A percentile compares a stretch with the other conserved stretches of the same genome.
Conservation (phyloP, 495 filamentous ascomycete genomes). For the Polyplosphaeria fusca region DNA sequence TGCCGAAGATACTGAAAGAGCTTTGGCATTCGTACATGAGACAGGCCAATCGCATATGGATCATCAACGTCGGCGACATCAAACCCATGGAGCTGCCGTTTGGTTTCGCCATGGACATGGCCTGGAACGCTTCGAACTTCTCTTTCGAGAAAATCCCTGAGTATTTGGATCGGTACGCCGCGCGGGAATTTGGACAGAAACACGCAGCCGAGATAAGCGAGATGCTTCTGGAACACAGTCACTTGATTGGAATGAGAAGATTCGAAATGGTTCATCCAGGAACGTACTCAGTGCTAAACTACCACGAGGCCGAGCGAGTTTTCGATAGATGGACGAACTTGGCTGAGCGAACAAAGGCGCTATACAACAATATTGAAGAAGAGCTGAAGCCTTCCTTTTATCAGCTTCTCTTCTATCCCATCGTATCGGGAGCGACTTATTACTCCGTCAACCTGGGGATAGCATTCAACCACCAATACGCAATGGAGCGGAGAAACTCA, state of each 20-base stretch:
- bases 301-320: slow-evolving; percentile 18
- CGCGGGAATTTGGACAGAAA: slow-evolving; percentile 16
- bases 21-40: slow-evolving; percentile 8
- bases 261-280: slow-evolving; percentile 17
- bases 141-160: slow-evolving; percentile 10
- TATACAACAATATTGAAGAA: not conserved
- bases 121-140: slow-evolving; percentile 16
- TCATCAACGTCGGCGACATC: slow-evolving; percentile 29
- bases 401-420: slow-evolving; percentile 21
- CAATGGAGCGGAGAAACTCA: slow-evolving; percentile 11
- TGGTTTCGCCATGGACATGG: slow-evolving; percentile 18
- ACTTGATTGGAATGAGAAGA: slow-evolving; percentile 15
- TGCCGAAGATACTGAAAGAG: slow-evolving; percentile 17
- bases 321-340: slow-evolving; percentile 8
- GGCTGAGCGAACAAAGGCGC: slow-evolving; percentile 1
- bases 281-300: slow-evolving; percentile 18
- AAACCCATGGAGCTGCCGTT: slow-evolving; percentile 20
- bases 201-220: not conserved
- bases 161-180: slow-evolving; percentile 13
- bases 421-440: slow-evolving; percentile 12
- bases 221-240: slow-evolving; percentile 3
- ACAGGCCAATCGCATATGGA: slow-evolving; percentile 21
- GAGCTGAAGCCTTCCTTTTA: slow-evolving; percentile 10
- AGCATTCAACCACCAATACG: slow-evolving; percentile 12
- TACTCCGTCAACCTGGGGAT: slow-evolving; percentile 9